Evolutionary conservation across 202 grass and related monocot species (phyloP), one percentile per base, ranked within the genome.

Genomic region (Panicum virgatum): DNA sequence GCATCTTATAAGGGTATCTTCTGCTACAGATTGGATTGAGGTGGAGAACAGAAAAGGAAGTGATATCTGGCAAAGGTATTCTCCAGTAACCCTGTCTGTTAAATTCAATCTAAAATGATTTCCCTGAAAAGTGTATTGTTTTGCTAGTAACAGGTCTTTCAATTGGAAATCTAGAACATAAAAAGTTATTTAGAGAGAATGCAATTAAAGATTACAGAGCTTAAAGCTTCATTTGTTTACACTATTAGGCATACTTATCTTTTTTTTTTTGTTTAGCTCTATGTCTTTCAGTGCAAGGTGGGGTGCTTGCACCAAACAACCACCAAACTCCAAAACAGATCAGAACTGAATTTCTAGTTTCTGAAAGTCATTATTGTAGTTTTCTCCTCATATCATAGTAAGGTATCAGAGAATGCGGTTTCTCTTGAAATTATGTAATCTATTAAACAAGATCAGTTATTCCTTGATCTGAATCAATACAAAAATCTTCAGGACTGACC

Each of bases 41-140:
- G 81, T 94, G 95, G 95, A 93, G 95, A 91, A 98, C 84, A 79
- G 92, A 94, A 75, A 93, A 98, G 25, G 92, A 98, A 64, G 95
- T 98, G 6, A 73, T 94, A 84, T 94, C 92, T 72, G 92, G 94
- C 43, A 97, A 97, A 89, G 94, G 94, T 97, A 88, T 70, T 48
- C 20, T 53, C 36, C 61, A 58, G 20, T 73, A 62, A 62, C 80
- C 18, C 61, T 36, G 7, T 84, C 23, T 54, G 36, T 43, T 68
- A 26, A 59, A 67, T 66, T 67, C 18, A 29, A 54, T 87, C 3
- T 70, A 63, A 56, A 68, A 80, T 20, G 32, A 53, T 84, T 34
- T 50, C 67, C 34, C 39, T 62, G 69, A 32, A 10, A 77, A 83
- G 26, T 57, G 40, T 60, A 54, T 65, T 38, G 13, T 80, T 16